Evolutionary conservation across 2,329 filamentous ascomycete genomes (phyloP).

Genomic region (Talaromyces amestolkiae): DNA sequence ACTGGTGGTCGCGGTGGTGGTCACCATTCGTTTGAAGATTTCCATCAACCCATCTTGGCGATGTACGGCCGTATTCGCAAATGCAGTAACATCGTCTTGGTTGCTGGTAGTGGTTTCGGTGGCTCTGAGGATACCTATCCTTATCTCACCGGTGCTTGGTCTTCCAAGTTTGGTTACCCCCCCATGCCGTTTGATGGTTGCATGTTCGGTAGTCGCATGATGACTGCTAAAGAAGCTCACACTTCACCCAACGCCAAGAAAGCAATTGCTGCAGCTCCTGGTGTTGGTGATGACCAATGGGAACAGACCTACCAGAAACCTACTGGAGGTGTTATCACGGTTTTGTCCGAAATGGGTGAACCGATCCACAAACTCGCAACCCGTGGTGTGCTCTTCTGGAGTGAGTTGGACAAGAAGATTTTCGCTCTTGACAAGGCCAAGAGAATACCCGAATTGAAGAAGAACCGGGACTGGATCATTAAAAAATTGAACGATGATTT

Average conservation of each 20-base stretch:
- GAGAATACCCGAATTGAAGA: constrained; percentile 80
- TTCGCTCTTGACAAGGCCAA: constrained; percentile 96
- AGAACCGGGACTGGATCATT: constrained; percentile 86
- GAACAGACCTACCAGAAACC: constrained; percentile 90
- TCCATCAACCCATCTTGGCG: constrained; percentile 84
- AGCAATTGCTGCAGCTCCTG: constrained; percentile 81
- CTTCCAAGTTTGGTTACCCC: constrained; percentile 80
- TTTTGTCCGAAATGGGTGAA: constrained; percentile 98
- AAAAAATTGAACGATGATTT: constrained; percentile 94
- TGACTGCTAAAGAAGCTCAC: constrained; percentile 89
- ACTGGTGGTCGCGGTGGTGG: constrained; percentile 91
- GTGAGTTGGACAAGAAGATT: constrained; percentile 98
- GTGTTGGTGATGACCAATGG: constrained; percentile 79
- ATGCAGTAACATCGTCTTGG: constrained; percentile 79
- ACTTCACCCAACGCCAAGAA: constrained; percentile 85
- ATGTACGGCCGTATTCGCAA: constrained; percentile 89
- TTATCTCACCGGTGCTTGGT: constrained; percentile 86
- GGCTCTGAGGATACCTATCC: constrained; percentile 87
- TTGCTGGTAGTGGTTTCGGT: constrained; percentile 90
- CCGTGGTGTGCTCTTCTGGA: constrained; percentile 93
- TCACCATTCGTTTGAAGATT: constrained; percentile 93
- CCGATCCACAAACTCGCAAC: constrained; percentile 98
- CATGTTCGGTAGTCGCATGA: constrained; percentile 87
- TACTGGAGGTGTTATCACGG: constrained; percentile 90
- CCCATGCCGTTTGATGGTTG: constrained; percentile 94